phyloP scores from a whole-genome alignment of 768 basidiomycete species.

The Hirschioporus abietinus region DNA sequence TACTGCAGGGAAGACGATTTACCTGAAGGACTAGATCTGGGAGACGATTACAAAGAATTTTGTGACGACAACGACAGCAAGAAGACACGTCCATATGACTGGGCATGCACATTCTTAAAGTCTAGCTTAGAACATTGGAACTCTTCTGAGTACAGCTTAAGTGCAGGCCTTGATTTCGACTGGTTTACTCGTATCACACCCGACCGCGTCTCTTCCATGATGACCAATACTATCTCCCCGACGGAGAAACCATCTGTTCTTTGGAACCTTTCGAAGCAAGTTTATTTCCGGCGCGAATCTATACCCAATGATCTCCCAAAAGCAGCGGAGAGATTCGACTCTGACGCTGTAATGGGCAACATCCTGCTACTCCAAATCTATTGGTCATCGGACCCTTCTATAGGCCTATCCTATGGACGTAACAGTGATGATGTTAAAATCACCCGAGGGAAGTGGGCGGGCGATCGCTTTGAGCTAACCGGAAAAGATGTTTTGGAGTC shows the following conservation, averaged over 20 bases:
- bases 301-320: neutral
- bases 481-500: neutral
- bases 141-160: too few relatives aligned
- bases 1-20: neutral
- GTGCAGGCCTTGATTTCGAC: neutral
- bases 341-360: neutral
- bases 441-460: neutral
- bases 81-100: neutral
- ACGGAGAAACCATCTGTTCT: neutral
- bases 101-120: neutral
- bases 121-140: neutral
- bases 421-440: neutral
- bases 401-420: neutral
- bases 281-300: neutral
- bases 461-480: neutral
- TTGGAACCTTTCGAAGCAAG: neutral
- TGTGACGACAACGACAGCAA: neutral
- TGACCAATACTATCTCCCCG: neutral
- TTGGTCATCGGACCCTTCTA: neutral
- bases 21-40: neutral
- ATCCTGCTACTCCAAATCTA: neutral
- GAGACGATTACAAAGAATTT: neutral
- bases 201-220: neutral
- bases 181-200: neutral
- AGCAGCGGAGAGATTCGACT: neutral